Conservation (phyloP, 495 filamentous ascomycete species). For the Aspergillus incahuasiensis region DNA sequence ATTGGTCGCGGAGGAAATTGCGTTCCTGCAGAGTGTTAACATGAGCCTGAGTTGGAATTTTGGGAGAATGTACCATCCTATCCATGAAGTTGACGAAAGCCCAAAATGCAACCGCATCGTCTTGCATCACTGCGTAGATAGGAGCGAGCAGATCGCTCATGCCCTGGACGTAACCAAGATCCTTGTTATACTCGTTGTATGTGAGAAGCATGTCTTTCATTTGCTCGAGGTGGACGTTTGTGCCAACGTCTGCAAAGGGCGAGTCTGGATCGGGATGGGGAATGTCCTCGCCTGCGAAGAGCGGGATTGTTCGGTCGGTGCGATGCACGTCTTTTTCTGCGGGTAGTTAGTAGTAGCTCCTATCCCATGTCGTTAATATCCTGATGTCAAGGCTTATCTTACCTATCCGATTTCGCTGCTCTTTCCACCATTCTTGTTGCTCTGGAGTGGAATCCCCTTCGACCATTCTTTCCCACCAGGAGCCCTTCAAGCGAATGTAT, state of each 20-base stretch:
- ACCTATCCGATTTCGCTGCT: conserved; percentile 93
- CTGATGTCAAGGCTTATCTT: conserved; percentile 30
- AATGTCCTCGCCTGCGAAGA: conserved; percentile 94
- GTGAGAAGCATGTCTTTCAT: conserved; percentile 99
- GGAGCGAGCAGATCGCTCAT: conserved; percentile 97
- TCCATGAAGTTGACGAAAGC: conserved; percentile 95
- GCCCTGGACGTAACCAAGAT: conserved; percentile 93
- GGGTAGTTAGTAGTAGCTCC: not conserved
- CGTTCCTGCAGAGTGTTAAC: conserved; percentile 53
- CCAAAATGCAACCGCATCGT: conserved; percentile 96
- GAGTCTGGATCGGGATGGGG: conserved; percentile 98
- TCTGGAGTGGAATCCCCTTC: conserved; percentile 71
- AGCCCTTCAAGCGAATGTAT: conserved; percentile 87
- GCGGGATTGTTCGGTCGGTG: conserved; percentile 85
- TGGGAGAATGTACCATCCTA: conserved; percentile 61
- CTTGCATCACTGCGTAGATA: conserved; percentile 94
- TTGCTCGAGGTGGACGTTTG: conserved; percentile 96
- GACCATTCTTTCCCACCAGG: conserved; percentile 94
- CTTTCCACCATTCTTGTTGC: conserved; percentile 89
- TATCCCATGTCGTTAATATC: not conserved
- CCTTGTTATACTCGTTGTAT: conserved; percentile 94
- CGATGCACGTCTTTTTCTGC: conserved; percentile 97
- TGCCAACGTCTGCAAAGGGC: conserved; percentile 83
- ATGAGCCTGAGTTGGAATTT: not conserved
- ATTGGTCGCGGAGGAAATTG: conserved; percentile 96